Evolutionary conservation across 345 rosid species (phyloP), one percentile per base, ranked within the genome.

Genomic region (Citrus sp.): DNA sequence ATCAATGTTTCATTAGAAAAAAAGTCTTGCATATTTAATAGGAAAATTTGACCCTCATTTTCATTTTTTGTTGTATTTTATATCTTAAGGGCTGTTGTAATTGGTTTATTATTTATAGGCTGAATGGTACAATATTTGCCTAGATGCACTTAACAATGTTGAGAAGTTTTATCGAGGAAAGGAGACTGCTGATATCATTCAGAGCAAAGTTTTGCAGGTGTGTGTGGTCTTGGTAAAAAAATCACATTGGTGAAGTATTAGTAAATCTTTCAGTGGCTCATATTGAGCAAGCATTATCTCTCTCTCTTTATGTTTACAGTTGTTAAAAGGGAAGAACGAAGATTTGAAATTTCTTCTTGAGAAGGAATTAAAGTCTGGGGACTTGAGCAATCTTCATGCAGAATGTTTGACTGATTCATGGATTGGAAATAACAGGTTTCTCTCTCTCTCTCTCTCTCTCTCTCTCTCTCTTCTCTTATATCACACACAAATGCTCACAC

Each of bases 321-420:
- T 90, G 98, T 75, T 90, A 84, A 85, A 88, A 73, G 97, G 93
- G 82, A 92, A 87, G 80, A 85, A 85, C 80, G 92, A 89, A 78
- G 93, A 92, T 83, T 85, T 86, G 84, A 94, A 89, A 88, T 74
- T 86, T 81, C 79, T 83, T 75, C 81, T 92, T 80, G 88, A 87
- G 66, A 96, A 89, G 86, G 87, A 82, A 74, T 74, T 94, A 75
- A 92, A 82, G 79, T 86, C 87, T 79, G 98, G 95, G 79, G 95
- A 89, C 87, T 87, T 91, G 67, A 86, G 83, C 74, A 89, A 85
- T 80, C 86, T 89, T 82, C 91, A 89, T 65, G 89, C 87, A 14
- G 98, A 96, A 85, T 96, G 98, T 84, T 93, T 96, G 54, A 89
- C 98, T 30, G 98, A 96, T 90, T 87, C 86, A 75, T 96, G 99